Percentiles rank a stretch among this genome's conserved stretches.
phyloP scores from a whole-genome alignment of 179 eudicot species.

The Beta corolliflora region DNA sequence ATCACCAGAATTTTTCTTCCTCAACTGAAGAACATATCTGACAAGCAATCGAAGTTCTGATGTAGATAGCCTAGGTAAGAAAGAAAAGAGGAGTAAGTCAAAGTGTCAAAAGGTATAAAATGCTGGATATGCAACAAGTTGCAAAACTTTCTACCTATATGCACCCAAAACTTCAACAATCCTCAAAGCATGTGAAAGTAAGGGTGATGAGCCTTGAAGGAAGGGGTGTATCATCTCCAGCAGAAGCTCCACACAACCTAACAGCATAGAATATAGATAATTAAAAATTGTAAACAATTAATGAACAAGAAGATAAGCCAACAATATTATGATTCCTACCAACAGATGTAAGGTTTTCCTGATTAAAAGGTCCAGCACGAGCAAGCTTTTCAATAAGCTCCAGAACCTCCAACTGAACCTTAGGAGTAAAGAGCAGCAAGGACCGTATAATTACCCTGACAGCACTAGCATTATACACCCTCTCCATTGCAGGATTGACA shows the following conservation, averaged over 20 bases:
- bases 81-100: constrained; percentile 12
- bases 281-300: constrained; percentile 9
- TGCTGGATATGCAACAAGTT: not conserved
- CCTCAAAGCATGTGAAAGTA: constrained; percentile 76
- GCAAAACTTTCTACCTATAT: constrained; percentile 59
- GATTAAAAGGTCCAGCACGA: constrained; percentile 86
- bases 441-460: constrained; percentile 79
- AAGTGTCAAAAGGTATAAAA: not conserved
- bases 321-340: constrained; percentile 49
- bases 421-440: constrained; percentile 87
- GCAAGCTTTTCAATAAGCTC: constrained; percentile 86
- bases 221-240: constrained; percentile 90
- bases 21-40: constrained; percentile 80
- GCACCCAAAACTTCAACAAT: constrained; percentile 95
- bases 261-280: constrained; percentile 20
- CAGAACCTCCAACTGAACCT: constrained; percentile 86
- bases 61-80: constrained; percentile 68
- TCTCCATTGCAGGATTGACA: constrained; percentile 66
- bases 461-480: constrained; percentile 93
- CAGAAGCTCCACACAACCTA: constrained; percentile 97
- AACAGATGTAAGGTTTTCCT: constrained; percentile 94
- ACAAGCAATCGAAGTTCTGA: constrained; percentile 81
- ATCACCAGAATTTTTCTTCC: constrained; percentile 66
- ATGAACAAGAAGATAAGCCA: constrained; percentile 13
- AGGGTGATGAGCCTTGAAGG: constrained; percentile 76